Conservation (phyloP, 345 rosid genomes). For the Gynandropsis gynandra region DNA sequence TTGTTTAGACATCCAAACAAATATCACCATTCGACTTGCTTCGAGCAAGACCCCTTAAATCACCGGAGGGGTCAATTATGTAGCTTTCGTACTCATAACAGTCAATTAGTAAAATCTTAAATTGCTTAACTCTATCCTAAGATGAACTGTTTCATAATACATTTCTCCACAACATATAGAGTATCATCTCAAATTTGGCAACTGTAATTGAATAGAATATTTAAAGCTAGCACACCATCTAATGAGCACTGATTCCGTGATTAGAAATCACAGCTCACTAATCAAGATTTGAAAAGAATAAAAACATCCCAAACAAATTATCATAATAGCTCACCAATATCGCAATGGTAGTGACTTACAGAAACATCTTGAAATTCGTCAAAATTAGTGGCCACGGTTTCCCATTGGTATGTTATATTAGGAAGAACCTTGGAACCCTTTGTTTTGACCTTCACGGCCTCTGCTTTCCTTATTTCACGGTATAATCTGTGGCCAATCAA, state of each 20-base stretch:
- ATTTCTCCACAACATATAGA: slow-evolving; percentile 13
- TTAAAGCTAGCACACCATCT: slow-evolving; percentile 7
- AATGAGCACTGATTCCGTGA: slow-evolving; percentile 12
- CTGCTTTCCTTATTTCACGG: slow-evolving; percentile 85
- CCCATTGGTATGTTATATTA: slow-evolving; percentile 76
- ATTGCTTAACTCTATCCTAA: background rate
- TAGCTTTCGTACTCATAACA: no score
- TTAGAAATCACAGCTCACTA: background rate
- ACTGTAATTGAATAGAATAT: slow-evolving; percentile 14
- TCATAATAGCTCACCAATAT: slow-evolving; percentile 5
- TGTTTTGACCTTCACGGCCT: slow-evolving; percentile 61
- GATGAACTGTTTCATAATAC: slow-evolving; percentile 3
- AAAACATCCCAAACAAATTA: slow-evolving; percentile 8
- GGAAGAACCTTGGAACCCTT: slow-evolving; percentile 80
- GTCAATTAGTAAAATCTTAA: no score
- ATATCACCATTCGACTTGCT: background rate
- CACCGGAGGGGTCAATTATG: slow-evolving; percentile 11
- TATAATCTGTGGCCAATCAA: slow-evolving; percentile 86
- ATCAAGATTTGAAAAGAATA: background rate
- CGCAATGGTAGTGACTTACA: slow-evolving; percentile 32
- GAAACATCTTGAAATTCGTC: slow-evolving; percentile 91
- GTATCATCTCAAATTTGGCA: slow-evolving; percentile 5
- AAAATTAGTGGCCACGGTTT: slow-evolving; percentile 91
- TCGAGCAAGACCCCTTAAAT: slow-evolving; percentile 5
- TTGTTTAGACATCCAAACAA: slow-evolving; percentile 8